These are phyloP conservation scores for Vaucheria bursata DNA, from an alignment of 352 stramenopile species.

Conservation along the genomic window DNA sequence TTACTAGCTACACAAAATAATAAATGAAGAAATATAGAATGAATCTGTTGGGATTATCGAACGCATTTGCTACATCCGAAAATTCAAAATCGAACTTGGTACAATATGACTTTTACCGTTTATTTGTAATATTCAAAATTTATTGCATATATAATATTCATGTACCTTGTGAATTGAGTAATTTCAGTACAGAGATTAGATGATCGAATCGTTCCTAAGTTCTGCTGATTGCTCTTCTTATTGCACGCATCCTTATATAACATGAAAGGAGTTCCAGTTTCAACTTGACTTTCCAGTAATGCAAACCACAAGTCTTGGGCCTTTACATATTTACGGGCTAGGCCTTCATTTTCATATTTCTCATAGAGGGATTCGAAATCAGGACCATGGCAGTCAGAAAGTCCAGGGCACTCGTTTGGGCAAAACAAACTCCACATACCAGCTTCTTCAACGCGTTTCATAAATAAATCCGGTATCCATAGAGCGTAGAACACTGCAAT, in stretches of 20 bases:
- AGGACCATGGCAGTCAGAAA: constrained; percentile 83
- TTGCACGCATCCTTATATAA: constrained; percentile 99
- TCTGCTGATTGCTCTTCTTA: constrained; percentile 97
- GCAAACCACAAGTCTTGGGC: constrained; percentile 12
- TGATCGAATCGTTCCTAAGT: constrained; percentile 97
- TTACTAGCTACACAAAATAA: background rate
- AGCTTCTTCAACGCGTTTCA: constrained; percentile 91
- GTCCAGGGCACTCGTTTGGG: constrained; percentile 88
- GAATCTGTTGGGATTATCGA: no score
- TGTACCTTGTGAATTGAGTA: constrained; percentile 86
- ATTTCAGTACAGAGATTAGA: constrained; percentile 99
- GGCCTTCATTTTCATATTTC: constrained; percentile 82
- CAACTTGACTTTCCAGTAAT: constrained; percentile 68
- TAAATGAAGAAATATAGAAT: background rate
- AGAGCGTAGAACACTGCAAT: constrained; percentile 88
- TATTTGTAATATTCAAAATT: background rate
- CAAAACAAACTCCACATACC: constrained; percentile 94
- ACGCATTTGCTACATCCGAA: no score
- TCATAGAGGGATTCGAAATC: constrained; percentile 87
- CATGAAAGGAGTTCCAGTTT: constrained; percentile 99
- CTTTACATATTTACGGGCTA: constrained; percentile 85
- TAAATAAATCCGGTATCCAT: constrained; percentile 98
- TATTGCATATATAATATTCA: background rate
- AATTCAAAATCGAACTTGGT: background rate
- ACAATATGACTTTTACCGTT: background rate